Conservation (phyloP, 371 early-diverging fungal genomes). For the Mitosporidium daphniae region DNA sequence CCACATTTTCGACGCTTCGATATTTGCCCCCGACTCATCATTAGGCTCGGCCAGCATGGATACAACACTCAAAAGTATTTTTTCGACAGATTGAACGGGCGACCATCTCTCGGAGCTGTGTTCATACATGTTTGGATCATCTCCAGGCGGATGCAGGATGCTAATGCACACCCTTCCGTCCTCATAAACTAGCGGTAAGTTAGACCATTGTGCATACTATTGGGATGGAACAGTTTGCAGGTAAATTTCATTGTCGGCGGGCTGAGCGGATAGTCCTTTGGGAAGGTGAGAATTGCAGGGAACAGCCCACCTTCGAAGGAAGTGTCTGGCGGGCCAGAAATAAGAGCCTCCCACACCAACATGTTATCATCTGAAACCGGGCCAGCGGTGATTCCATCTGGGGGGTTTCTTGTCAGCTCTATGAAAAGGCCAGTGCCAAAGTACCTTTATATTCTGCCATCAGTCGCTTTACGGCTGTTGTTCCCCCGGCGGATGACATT, state of each 20-base stretch:
- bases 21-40: constrained; percentile 11
- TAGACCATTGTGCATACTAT: too few relatives aligned
- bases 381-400: constrained; percentile 84
- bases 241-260: constrained; percentile 47
- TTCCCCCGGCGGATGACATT: too few relatives aligned
- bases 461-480: constrained; percentile 49
- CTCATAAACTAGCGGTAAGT: constrained; percentile 29
- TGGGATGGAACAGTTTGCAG: constrained; percentile 33
- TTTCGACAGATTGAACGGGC: constrained; percentile 34
- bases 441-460: constrained; percentile 76
- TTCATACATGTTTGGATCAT: constrained; percentile 13
- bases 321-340: constrained; percentile 35
- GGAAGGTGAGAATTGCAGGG: constrained; percentile 4
- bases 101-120: constrained; percentile 42
- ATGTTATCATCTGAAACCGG: constrained; percentile 34
- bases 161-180: constrained; percentile 94
- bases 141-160: constrained; percentile 83
- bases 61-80: constrained; percentile 10
- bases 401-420: constrained; percentile 65
- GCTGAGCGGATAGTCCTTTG: constrained; percentile 21
- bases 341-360: constrained; percentile 38
- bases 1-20: constrained; percentile 11
- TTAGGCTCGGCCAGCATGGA: constrained; percentile 13
- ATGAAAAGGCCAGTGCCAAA: constrained; percentile 2
- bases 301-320: constrained; percentile 30